Conservation (phyloP, 805 yeast species). For the Wickerhamomyces xylosicus region DNA sequence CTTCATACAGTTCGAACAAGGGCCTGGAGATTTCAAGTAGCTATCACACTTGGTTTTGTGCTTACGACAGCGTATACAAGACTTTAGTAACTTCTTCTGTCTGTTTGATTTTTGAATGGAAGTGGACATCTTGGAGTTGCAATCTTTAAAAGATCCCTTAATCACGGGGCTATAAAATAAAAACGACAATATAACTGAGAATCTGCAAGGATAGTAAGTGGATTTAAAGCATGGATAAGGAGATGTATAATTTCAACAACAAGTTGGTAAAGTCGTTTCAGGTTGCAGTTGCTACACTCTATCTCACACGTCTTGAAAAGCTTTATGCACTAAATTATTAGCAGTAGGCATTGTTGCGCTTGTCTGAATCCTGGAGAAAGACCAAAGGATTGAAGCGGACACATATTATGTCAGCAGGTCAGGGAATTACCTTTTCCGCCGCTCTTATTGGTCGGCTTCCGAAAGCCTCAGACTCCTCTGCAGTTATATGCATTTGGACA, state of each 20-base stretch:
- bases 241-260: no score
- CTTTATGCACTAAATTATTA: no score
- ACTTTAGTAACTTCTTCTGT: conserved; percentile 30
- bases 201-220: no score
- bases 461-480: neutral
- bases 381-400: neutral
- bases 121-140: no score
- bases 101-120: neutral
- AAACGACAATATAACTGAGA: neutral
- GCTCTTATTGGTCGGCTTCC: neutral
- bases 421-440: neutral
- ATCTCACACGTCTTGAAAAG: no score
- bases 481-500: neutral
- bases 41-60: conserved; percentile 64
- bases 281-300: no score
- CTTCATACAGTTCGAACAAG: conserved; percentile 48
- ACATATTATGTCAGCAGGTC: neutral
- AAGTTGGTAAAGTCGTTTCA: no score
- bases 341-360: no score
- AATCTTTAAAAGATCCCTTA: no score
- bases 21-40: conserved; percentile 34
- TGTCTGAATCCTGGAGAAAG: no score
- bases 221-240: no score
- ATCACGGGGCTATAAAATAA: no score
- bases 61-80: conserved; percentile 55